A percentile compares a stretch with the other conserved stretches of the same genome.
Conservation (phyloP, 2,329 filamentous ascomycete genomes). For the Alternaria arborescens region DNA sequence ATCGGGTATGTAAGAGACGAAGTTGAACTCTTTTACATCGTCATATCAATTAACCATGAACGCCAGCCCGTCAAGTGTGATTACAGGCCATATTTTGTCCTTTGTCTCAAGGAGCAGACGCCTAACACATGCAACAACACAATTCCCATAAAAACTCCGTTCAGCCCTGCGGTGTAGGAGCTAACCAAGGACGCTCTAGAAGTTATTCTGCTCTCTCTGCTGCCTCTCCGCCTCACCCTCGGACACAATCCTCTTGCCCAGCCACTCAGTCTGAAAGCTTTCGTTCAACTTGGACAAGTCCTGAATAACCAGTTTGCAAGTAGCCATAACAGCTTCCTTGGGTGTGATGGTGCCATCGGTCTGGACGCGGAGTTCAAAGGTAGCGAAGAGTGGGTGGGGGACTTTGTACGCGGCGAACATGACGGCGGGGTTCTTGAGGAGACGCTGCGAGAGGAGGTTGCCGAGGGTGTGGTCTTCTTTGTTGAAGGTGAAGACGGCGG, state of each 20-base stretch:
- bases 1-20: neutral
- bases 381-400: slow-evolving; percentile 53
- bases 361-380: slow-evolving; percentile 81
- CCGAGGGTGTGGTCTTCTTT: slow-evolving; percentile 97
- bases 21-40: neutral
- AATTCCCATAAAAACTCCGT: neutral
- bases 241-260: slow-evolving; percentile 48
- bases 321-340: slow-evolving; percentile 84
- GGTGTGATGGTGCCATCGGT: slow-evolving; percentile 89
- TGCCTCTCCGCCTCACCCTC: slow-evolving; percentile 47
- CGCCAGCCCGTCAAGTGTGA: neutral
- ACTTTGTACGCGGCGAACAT: slow-evolving; percentile 92
- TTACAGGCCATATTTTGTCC: neutral
- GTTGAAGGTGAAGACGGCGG: slow-evolving; percentile 92
- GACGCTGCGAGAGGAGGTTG: slow-evolving; percentile 85
- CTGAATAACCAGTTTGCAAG: slow-evolving; percentile 82
- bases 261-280: slow-evolving; percentile 85
- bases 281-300: slow-evolving; percentile 81
- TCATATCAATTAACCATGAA: slow-evolving; percentile 1
- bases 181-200: slow-evolving; percentile 14
- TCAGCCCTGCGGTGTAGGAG: neutral
- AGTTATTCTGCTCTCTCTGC: slow-evolving; percentile 43
- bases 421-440: slow-evolving; percentile 84
- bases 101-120: neutral
- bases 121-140: neutral